Conservation (phyloP, 1,284 basidiomycete genomes). For the Cutaneotrichosporon cutaneum region DNA sequence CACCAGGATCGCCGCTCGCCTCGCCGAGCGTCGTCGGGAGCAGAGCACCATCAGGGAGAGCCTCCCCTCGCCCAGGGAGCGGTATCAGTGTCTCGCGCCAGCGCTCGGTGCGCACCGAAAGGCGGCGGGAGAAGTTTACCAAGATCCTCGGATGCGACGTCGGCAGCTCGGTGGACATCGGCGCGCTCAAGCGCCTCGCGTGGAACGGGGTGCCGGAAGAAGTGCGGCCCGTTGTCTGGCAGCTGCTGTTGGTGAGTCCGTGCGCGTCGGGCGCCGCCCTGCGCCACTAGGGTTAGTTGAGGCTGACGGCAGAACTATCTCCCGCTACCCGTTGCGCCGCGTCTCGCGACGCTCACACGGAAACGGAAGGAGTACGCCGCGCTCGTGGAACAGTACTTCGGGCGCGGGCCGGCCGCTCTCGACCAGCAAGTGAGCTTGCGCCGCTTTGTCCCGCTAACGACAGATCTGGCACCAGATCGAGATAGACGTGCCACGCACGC, state of each 20-base stretch:
- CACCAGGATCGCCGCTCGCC: conserved; percentile 8
- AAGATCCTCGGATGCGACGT: conserved; percentile 42
- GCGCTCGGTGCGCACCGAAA: conserved; percentile 59
- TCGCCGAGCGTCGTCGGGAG: conserved; percentile 1
- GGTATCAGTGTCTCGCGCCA: conserved; percentile 57
- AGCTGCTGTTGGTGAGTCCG: conserved; percentile 75
- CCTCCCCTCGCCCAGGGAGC: conserved; percentile 9
- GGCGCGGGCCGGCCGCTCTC: conserved; percentile 72
- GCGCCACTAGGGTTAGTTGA: background rate
- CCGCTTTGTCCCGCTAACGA: background rate
- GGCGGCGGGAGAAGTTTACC: conserved; percentile 48
- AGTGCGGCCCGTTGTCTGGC: conserved; percentile 90
- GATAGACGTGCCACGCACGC: conserved; percentile 90
- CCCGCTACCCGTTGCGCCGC: conserved; percentile 76
- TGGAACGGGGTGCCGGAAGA: conserved; percentile 92
- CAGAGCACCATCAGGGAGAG: conserved; percentile 3
- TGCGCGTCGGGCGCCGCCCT: no score
- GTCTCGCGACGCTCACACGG: conserved; percentile 71
- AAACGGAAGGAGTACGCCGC: conserved; percentile 91
- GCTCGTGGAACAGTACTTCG: conserved; percentile 88
- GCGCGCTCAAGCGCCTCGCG: conserved; percentile 79
- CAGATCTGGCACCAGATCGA: conserved; percentile 97
- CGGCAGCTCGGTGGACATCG: conserved; percentile 32
- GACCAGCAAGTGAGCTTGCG: conserved; percentile 63
- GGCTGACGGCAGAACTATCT: conserved; percentile 73